Evolutionary conservation across 108 stramenopile species (phyloP), one percentile per base, ranked within the genome.

Genomic region (Cyclotella cryptica): DNA sequence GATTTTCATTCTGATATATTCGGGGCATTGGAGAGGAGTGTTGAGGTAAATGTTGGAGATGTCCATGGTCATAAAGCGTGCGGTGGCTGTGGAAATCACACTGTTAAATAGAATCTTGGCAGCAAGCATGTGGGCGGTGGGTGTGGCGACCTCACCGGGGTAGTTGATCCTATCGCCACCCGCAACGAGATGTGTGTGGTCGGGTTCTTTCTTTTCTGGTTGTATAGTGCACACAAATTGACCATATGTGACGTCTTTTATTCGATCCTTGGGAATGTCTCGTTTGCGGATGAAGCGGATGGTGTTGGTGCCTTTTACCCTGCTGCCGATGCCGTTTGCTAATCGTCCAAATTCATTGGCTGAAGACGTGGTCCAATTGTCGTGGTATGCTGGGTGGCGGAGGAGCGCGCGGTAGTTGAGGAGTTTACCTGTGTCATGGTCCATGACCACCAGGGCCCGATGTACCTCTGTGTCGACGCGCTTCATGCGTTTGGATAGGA

Each of bases 1-100:
- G 22, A 59, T 1, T 51, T 27, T 80, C 24, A 87, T 75, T 10
- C 78, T 42, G 46, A 86, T 79, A 71, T 82, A 82, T 55, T 86
- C 79, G 42, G 18, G 52, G 10, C 41, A 11, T 14, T 71, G 52
- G 70, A 84, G 66, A 13, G 68, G 67, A 35, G 35, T 35, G 35
- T 35, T 35, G 35, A 26, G 83, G 69, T 69, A 27, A 29, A 6
- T 84, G 77, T 57, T 80, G 81, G 51, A 24, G 22, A 27, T 35
- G 35, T 35, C 35, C 35, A 35, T 35, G 35, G 35, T 35, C 35
- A 35, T 35, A 35, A 35, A 35, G 35, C 35, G 35, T 35, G 35
- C 6, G 2, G 35, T 6, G 6, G 35, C 6, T 2, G 35, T 35
- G 35, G 35, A 35, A 35, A 35, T 35, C 2, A n/a, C 35, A 35